phyloP scores from a whole-genome alignment of 129 eudicot genomes.

The Apium graveolens region DNA sequence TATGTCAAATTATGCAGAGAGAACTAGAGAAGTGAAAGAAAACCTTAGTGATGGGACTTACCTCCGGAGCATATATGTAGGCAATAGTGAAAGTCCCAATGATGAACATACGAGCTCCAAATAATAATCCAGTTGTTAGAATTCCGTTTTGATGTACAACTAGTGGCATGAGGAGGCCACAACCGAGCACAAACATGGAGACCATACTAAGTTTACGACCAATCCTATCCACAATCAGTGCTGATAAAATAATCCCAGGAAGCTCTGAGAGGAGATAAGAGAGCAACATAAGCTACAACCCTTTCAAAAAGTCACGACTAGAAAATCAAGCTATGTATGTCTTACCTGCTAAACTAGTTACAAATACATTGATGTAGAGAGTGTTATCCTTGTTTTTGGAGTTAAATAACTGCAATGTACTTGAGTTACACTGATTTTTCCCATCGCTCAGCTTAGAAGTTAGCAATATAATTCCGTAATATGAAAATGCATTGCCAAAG shows the following conservation, averaged over 20 bases:
- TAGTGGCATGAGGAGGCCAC: constrained; percentile 43
- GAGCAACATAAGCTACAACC: not conserved
- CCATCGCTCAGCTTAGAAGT: constrained; percentile 49
- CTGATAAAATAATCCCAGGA: constrained; percentile 65
- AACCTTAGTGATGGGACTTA: constrained; percentile 11
- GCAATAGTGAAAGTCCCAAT: constrained; percentile 36
- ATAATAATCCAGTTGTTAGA: constrained; percentile 34
- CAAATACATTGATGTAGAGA: constrained; percentile 46
- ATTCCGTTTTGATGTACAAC: constrained; percentile 37
- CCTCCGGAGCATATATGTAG: constrained; percentile 59
- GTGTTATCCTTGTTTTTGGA: constrained; percentile 23
- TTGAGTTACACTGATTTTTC: constrained; percentile 29
- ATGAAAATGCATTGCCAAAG: constrained; percentile 59
- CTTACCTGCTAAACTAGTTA: constrained; percentile 62
- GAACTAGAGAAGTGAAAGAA: not conserved
- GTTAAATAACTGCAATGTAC: not conserved
- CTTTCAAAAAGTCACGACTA: not conserved
- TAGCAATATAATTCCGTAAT: constrained; percentile 56
- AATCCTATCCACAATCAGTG: constrained; percentile 46
- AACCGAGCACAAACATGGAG: constrained; percentile 41
- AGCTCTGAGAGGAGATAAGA: constrained; percentile 33
- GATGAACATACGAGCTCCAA: constrained; percentile 60
- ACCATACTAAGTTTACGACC: constrained; percentile 67
- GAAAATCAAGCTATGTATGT: not conserved
- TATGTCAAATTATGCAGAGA: not conserved